Conservation (phyloP, 495 filamentous ascomycete genomes). For the Ramalina peruviana region DNA sequence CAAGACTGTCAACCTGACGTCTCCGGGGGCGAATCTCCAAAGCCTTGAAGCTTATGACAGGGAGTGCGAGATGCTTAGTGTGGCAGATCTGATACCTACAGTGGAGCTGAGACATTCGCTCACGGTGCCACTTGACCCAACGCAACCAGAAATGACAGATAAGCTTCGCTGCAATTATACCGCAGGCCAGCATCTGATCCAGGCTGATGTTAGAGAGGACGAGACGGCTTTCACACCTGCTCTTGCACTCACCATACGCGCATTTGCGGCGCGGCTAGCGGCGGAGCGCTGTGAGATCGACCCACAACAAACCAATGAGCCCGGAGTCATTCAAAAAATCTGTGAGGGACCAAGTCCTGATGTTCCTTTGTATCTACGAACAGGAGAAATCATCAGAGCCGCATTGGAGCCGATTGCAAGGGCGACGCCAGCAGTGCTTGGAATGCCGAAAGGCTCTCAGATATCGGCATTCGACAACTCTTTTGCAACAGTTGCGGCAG, state of each 20-base stretch:
- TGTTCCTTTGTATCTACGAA: not conserved
- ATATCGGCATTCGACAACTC: slow-evolving; percentile 61
- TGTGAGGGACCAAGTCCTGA: not conserved
- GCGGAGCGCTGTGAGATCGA: not conserved
- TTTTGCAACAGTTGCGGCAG: slow-evolving; percentile 45
- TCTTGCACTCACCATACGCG: slow-evolving; percentile 25
- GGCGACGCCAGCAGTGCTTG: slow-evolving; percentile 25
- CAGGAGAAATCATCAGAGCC: slow-evolving; percentile 1
- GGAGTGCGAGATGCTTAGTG: slow-evolving; percentile 11
- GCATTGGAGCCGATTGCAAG: slow-evolving; percentile 44
- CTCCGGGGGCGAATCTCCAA: not conserved
- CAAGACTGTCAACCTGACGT: not conserved
- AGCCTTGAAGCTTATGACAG: slow-evolving; percentile 1
- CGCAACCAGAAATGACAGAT: slow-evolving; percentile 41
- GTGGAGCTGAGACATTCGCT: not conserved
- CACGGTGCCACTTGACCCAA: slow-evolving; percentile 37
- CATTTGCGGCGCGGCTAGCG: slow-evolving; percentile 2
- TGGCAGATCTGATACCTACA: slow-evolving; percentile 8
- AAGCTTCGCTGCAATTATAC: slow-evolving; percentile 50
- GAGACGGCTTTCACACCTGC: slow-evolving; percentile 25
- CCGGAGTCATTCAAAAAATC: slow-evolving; percentile 1
- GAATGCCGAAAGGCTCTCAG: slow-evolving; percentile 23
- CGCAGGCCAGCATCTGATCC: slow-evolving; percentile 46
- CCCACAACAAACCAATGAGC: not conserved
- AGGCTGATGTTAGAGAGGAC: slow-evolving; percentile 32